Conservation (phyloP, 2,329 filamentous ascomycete genomes). For the Penicillium sp. region DNA sequence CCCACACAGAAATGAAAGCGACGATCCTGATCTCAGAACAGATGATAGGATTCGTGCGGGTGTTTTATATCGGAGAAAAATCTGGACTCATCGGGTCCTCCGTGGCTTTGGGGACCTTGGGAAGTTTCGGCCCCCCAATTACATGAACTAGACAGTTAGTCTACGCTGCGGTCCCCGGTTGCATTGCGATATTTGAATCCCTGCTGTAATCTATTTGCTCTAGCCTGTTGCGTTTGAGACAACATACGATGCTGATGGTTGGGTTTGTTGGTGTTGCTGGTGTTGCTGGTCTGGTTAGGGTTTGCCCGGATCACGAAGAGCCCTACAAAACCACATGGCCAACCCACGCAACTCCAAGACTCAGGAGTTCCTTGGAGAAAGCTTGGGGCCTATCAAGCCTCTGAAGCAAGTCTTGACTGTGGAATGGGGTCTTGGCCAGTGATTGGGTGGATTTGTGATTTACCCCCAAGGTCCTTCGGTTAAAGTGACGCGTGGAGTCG, state of each 20-base stretch:
- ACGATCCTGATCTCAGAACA: background rate
- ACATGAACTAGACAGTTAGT: background rate
- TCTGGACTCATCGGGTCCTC: slow-evolving; percentile 7
- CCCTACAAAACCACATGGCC: background rate
- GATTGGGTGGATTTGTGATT: background rate
- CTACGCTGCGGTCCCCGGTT: background rate
- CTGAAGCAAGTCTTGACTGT: slow-evolving; percentile 1
- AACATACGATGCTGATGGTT: background rate
- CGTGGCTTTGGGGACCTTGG: slow-evolving; percentile 22
- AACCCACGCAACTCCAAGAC: background rate
- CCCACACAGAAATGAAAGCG: background rate
- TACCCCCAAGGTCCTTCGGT: slow-evolving; percentile 25
- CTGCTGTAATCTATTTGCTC: background rate
- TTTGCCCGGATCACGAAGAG: background rate
- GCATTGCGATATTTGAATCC: background rate
- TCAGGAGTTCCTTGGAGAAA: slow-evolving; percentile 6
- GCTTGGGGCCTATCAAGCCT: slow-evolving; percentile 7
- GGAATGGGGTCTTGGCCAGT: background rate
- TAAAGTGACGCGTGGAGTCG: slow-evolving; percentile 11
- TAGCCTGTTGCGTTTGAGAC: background rate
- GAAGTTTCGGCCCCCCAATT: slow-evolving; percentile 11
- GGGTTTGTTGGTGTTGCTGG: background rate
- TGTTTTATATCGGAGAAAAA: slow-evolving; percentile 9
- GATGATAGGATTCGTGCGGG: background rate
- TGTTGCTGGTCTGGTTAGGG: background rate